Evolutionary conservation across 371 early-diverging fungal genomes (phyloP).

Genomic region (Lichtheimia corymbifera): DNA sequence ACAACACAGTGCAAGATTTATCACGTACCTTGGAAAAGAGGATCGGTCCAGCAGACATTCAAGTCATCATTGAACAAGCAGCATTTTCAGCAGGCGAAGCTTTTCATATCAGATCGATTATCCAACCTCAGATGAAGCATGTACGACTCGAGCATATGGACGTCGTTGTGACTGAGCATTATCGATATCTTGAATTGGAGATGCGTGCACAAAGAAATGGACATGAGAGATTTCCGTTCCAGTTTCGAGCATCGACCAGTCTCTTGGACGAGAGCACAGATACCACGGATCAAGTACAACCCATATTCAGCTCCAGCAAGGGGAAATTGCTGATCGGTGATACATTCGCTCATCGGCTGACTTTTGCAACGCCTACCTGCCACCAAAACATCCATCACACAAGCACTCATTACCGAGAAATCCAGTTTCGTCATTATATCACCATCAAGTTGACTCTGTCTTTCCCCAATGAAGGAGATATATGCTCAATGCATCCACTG

Average conservation of each 20-base stretch:
- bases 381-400: conserved; percentile 38
- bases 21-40: conserved; percentile 44
- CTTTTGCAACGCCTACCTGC: conserved; percentile 42
- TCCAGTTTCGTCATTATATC: conserved; percentile 33
- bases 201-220: conserved; percentile 37
- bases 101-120: conserved; percentile 34
- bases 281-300: conserved; percentile 22
- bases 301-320: conserved; percentile 24
- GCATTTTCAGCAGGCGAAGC: conserved; percentile 46
- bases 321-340: conserved; percentile 17
- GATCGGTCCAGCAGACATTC: conserved; percentile 32
- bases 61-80: conserved; percentile 41
- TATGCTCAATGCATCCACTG: conserved; percentile 3
- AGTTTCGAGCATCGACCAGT: conserved; percentile 4
- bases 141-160: conserved; percentile 36
- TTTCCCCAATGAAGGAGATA: conserved; percentile 26
- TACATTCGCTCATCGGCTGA: conserved; percentile 40
- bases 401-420: conserved; percentile 36
- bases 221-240: conserved; percentile 18
- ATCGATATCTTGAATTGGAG: conserved; percentile 33
- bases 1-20: conserved; percentile 37
- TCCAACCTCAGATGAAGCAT: conserved; percentile 42
- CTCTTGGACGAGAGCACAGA: conserved; percentile 1
- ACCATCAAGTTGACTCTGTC: conserved; percentile 33
- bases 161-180: conserved; percentile 27